Conservation (phyloP, 345 rosid species). For the Hibiscus trionum region DNA sequence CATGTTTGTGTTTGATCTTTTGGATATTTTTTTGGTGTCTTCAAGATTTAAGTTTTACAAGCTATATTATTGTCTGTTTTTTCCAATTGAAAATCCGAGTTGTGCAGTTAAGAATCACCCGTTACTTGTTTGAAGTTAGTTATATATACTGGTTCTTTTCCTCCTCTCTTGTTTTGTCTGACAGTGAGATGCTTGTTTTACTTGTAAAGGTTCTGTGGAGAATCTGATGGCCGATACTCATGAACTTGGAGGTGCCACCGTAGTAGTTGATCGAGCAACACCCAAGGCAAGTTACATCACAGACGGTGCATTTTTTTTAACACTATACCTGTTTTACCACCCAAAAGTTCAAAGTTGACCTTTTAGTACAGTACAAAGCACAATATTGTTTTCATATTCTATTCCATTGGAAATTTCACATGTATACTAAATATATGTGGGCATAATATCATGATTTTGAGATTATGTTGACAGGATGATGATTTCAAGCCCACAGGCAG, state of each 20-base stretch:
- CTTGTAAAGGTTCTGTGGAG: conserved; percentile 72
- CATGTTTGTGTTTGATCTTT: neutral
- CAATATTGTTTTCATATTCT: neutral
- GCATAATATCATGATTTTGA: neutral
- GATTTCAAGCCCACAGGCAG: conserved; percentile 68
- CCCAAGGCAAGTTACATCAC: conserved; percentile 50
- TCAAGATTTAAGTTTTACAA: neutral
- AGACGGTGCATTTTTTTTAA: neutral
- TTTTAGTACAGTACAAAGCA: neutral
- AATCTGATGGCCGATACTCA: conserved; percentile 81
- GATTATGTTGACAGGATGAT: conserved; percentile 52
- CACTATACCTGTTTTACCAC: neutral
- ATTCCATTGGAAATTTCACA: neutral
- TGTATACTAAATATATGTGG: neutral
- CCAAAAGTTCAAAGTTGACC: neutral
- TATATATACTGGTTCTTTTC: neutral
- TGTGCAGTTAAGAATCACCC: neutral
- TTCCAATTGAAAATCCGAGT: conserved; percentile 1
- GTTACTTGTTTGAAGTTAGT: neutral
- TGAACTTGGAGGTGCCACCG: conserved; percentile 83
- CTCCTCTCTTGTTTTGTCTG: neutral
- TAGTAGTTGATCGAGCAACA: conserved; percentile 94
- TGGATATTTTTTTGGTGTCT: neutral
- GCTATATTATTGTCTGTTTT: neutral
- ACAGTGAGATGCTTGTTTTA: neutral